Conservation (phyloP, 148 eudicot genomes). For the Talinum fruticosum region DNA sequence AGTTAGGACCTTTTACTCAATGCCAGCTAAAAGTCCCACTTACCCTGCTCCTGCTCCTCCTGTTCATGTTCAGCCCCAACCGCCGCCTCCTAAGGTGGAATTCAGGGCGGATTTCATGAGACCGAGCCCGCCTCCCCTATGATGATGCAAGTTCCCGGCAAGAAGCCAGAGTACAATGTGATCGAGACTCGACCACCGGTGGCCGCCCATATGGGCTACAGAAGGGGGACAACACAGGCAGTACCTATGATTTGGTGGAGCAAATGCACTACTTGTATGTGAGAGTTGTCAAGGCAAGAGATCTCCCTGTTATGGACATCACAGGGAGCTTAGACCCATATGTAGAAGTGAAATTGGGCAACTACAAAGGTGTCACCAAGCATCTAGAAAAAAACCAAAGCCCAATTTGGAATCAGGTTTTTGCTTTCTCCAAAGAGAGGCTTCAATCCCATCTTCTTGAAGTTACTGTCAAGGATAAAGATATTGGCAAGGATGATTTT, state of each 20-base stretch:
- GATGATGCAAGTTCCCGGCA: conserved; percentile 83
- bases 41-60: conserved; percentile 2
- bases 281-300: conserved; percentile 76
- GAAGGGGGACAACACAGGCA: conserved; percentile 66
- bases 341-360: conserved; percentile 88
- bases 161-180: conserved; percentile 63
- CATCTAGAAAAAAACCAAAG: conserved; percentile 78
- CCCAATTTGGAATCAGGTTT: conserved; percentile 75
- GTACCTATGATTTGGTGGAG: conserved; percentile 88
- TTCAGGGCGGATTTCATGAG: conserved; percentile 53
- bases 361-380: conserved; percentile 72
- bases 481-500: conserved; percentile 73
- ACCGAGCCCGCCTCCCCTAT: conserved; percentile 43
- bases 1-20: conserved; percentile 61
- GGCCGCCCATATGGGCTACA: conserved; percentile 82
- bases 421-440: conserved; percentile 78
- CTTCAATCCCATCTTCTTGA: conserved; percentile 65
- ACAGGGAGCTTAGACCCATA: conserved; percentile 89
- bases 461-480: conserved; percentile 75
- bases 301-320: conserved; percentile 81
- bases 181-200: conserved; percentile 87
- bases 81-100: conserved; percentile 21
- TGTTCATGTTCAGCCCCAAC: background rate
- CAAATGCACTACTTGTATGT: conserved; percentile 79
- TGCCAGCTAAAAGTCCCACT: conserved; percentile 35